Percentiles rank a stretch among this genome's conserved stretches.
phyloP scores from a whole-genome alignment of 164 flowering plant species.

The Protea cynaroides region DNA sequence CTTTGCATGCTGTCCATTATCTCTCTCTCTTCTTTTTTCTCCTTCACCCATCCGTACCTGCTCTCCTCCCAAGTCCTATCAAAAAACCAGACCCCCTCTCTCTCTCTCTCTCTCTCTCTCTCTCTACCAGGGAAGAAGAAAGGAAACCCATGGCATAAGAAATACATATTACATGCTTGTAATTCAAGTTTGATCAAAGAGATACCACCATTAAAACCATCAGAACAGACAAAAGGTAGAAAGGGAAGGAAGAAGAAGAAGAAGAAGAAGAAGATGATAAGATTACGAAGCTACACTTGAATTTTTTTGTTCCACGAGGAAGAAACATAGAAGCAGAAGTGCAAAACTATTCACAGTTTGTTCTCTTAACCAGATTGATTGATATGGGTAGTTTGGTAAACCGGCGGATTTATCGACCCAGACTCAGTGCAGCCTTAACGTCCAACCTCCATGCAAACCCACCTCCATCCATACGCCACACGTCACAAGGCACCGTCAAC shows the following conservation, averaged over 20 bases:
- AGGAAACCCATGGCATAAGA: not conserved
- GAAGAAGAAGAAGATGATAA: not conserved
- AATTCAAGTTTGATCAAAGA: no score
- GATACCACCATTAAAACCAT: not conserved
- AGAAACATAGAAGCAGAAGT: not conserved
- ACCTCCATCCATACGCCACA: constrained; percentile 72
- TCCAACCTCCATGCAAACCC: constrained; percentile 90
- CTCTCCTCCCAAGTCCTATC: not conserved
- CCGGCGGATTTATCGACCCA: constrained; percentile 37
- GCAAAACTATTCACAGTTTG: constrained; percentile 21
- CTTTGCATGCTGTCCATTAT: constrained; percentile 1
- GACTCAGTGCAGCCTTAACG: constrained; percentile 65
- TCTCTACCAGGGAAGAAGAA: not conserved
- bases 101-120: not conserved
- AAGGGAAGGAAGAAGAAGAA: not conserved
- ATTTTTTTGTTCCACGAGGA: no score
- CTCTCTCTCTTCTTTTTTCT: not conserved
- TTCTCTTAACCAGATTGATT: not conserved
- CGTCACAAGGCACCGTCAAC: constrained; percentile 68
- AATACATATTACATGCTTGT: not conserved
- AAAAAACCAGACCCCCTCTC: not conserved
- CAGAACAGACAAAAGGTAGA: not conserved
- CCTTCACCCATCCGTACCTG: not conserved
- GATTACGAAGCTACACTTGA: not conserved
- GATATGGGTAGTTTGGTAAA: not conserved